Evolutionary conservation across 176 grass and related monocot species (phyloP), one percentile per base, ranked within the genome.

Genomic region (Pharus latifolius): DNA sequence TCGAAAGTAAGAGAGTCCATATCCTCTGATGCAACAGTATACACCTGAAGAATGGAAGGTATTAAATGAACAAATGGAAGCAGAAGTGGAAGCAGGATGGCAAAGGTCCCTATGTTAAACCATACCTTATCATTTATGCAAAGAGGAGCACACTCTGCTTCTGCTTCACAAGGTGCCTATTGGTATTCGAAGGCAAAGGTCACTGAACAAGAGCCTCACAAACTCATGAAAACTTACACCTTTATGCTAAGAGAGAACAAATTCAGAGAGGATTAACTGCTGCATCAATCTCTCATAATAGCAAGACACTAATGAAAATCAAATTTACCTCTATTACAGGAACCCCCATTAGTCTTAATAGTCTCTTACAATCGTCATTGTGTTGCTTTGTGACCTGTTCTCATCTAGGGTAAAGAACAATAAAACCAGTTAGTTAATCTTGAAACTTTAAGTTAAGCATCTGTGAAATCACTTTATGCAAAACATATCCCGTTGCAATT

Each of bases 321-420:
- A n/a, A 23, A 59, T 74, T 70, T 77, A 98, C 95, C 95, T 98
- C 95, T 72, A 98, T 83, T 30, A 93, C 87, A 85, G 95, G 90
- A 67, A 98, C 84, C 16, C 95, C 95, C 89, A 98, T 98, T 60
- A 98, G 81, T 85, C 75, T 88, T 72, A 98, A 63, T 65, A 98
- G 87, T 70, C 72, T 70, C 63, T 93, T 93, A 91, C 95, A 98
- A 53, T 98, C 95, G 53, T 98, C 90, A 38, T 98, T 98, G 47
- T 93, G 95, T 80, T 93, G 89, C 77, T 78, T 86, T 40, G 90
- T 91, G 55, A 98, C 95, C 95, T 98, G 79, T 53, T 9, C 9
- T 42, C 70, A 78, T 65, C 15, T 70, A 77, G 38, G 15, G 29
- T 8, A 31, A 64, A 49, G 28, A 53, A 64, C 20, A 77, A 64